Evolutionary conservation across 352 stramenopile genomes (phyloP).

Genomic region (Phytophthora cryptogea): DNA sequence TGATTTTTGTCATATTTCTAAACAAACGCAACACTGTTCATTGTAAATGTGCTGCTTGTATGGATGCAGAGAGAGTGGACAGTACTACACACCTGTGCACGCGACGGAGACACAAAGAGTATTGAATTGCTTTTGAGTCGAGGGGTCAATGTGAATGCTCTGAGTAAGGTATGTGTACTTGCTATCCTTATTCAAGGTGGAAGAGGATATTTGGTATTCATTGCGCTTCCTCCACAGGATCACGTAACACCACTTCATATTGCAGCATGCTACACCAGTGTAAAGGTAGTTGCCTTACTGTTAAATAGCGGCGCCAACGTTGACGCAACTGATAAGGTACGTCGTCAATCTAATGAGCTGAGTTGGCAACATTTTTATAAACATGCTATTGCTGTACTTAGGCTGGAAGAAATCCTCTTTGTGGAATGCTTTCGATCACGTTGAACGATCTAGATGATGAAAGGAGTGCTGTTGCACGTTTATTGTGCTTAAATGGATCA

Average conservation of each 20-base stretch:
- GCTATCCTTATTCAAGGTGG: too few species aligned
- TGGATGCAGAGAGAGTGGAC: neutral
- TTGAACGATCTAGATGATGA: neutral
- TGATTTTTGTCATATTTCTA: too few species aligned
- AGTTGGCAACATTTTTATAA: neutral
- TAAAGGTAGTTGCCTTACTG: neutral
- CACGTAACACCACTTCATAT: conserved; percentile 1
- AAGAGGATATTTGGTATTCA: too few species aligned
- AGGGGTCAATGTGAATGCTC: neutral
- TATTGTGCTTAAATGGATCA: conserved; percentile 1
- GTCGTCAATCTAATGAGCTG: too few species aligned
- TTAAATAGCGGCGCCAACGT: neutral
- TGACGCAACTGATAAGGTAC: conserved; percentile 4
- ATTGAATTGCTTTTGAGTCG: neutral
- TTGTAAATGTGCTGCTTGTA: neutral
- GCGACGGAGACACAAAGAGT: neutral
- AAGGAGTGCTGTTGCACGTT: conserved; percentile 6
- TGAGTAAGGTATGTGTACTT: conserved; percentile 3
- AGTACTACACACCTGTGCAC: neutral
- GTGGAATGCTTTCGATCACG: neutral
- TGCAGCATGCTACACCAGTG: conserved; percentile 1
- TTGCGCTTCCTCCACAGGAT: too few species aligned
- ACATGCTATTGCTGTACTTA: neutral
- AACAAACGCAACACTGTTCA: too few species aligned
- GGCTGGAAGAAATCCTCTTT: conserved; percentile 4